A percentile compares a stretch with the other conserved stretches of the same genome.
Conservation (phyloP, 1,284 basidiomycete species). For the Ceratobasidium sp. region DNA sequence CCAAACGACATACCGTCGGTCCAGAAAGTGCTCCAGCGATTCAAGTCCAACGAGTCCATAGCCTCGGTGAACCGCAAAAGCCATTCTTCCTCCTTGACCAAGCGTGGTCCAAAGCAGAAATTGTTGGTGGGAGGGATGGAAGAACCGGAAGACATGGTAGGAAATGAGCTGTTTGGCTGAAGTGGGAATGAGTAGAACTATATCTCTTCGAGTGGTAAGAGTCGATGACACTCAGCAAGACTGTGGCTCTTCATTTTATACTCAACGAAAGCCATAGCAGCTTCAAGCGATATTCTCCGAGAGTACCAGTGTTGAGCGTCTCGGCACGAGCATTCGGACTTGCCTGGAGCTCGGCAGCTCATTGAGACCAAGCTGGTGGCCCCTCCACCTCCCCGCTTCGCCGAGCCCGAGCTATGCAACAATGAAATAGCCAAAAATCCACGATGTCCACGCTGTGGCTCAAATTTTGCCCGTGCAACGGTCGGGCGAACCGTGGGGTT, state of each 20-base stretch:
- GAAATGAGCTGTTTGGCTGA: neutral
- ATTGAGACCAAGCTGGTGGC: neutral
- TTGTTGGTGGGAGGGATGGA: neutral
- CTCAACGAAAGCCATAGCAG: neutral
- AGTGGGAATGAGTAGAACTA: neutral
- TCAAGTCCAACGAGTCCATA: constrained; percentile 25
- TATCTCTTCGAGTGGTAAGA: neutral
- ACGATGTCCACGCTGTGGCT: neutral
- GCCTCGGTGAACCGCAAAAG: constrained; percentile 15
- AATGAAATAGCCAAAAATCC: neutral
- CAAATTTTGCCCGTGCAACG: neutral
- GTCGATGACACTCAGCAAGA: neutral
- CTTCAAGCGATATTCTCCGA: neutral
- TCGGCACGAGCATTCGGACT: neutral
- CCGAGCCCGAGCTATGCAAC: neutral
- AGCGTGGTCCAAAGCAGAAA: neutral
- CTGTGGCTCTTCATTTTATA: neutral
- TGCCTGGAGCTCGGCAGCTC: neutral
- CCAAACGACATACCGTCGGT: neutral
- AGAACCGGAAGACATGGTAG: neutral
- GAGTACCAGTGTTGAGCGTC: neutral
- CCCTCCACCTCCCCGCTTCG: neutral
- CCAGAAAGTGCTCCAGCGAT: constrained; percentile 23
- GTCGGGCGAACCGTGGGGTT: neutral
- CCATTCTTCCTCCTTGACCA: constrained; percentile 17